These are phyloP conservation scores for Tetraselmis striata DNA, from an alignment of 139 green algal genomes.

Conservation along the genomic window DNA sequence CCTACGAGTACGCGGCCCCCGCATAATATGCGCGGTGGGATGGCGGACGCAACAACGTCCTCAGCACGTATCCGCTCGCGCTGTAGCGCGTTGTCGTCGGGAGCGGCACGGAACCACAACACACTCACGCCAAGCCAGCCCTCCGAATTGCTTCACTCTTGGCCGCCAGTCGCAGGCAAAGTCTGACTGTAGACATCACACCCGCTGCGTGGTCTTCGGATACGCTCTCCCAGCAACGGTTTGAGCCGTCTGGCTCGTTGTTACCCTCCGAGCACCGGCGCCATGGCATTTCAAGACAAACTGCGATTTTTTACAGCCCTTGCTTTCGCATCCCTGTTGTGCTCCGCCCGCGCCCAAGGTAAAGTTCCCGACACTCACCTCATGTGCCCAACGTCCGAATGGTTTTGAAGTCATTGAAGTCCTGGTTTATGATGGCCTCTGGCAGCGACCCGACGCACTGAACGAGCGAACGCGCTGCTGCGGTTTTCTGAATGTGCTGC, in stretches of 20 bases:
- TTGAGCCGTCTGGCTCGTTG: background rate
- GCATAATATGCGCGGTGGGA: no score
- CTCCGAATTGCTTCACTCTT: background rate
- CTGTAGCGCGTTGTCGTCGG: no score
- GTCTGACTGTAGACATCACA: no score
- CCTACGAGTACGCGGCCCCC: no score
- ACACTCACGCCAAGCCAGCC: no score
- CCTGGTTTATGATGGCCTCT: background rate
- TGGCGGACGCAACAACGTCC: no score
- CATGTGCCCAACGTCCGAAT: background rate
- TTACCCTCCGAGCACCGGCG: no score
- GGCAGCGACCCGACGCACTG: background rate
- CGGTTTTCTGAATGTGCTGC: background rate
- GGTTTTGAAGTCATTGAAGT: no score
- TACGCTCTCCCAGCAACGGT: background rate
- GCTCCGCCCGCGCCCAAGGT: background rate
- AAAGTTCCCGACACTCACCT: background rate
- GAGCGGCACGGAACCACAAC: no score
- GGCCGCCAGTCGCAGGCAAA: background rate
- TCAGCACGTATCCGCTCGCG: no score
- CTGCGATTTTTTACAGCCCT: background rate
- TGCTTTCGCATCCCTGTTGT: background rate
- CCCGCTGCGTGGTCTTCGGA: background rate
- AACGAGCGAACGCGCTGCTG: background rate
- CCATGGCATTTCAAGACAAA: no score